Evolutionary conservation across 257 asterid species (phyloP).

Genomic region (Ocimum tenuiflorum): DNA sequence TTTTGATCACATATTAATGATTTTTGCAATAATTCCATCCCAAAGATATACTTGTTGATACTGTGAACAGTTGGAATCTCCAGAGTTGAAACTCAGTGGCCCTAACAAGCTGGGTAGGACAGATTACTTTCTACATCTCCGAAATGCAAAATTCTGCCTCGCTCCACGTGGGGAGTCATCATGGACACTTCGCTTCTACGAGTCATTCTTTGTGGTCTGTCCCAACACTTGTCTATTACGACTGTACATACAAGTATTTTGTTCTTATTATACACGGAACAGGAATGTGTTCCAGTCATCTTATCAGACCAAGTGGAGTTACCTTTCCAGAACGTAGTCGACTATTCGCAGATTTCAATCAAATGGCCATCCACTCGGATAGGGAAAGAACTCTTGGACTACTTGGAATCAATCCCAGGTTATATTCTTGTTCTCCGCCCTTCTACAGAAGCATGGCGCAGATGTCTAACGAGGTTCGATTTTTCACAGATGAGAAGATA

Average conservation of each 20-base stretch:
- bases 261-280: slow-evolving; percentile 28
- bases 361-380: slow-evolving; percentile 84
- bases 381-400: slow-evolving; percentile 64
- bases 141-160: slow-evolving; percentile 86
- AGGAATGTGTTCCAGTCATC: slow-evolving; percentile 95
- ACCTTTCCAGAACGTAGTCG: slow-evolving; percentile 75
- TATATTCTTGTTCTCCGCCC: not conserved
- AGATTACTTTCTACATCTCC: slow-evolving; percentile 83
- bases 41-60: slow-evolving; percentile 47
- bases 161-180: slow-evolving; percentile 99
- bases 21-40: slow-evolving; percentile 18
- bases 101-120: slow-evolving; percentile 70
- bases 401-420: slow-evolving; percentile 90
- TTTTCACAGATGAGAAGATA: slow-evolving; percentile 48
- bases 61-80: slow-evolving; percentile 94
- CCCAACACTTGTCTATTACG: not conserved
- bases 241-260: slow-evolving; percentile 21
- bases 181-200: slow-evolving; percentile 99
- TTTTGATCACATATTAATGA: slow-evolving; percentile 6
- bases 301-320: slow-evolving; percentile 85
- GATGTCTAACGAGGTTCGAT: not conserved
- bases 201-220: slow-evolving; percentile 90
- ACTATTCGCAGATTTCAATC: slow-evolving; percentile 71
- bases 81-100: slow-evolving; percentile 92
- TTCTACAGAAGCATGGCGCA: too few relatives aligned